Conservation (phyloP, 2,329 filamentous ascomycete species). For the Aureobasidium mangrovei region DNA sequence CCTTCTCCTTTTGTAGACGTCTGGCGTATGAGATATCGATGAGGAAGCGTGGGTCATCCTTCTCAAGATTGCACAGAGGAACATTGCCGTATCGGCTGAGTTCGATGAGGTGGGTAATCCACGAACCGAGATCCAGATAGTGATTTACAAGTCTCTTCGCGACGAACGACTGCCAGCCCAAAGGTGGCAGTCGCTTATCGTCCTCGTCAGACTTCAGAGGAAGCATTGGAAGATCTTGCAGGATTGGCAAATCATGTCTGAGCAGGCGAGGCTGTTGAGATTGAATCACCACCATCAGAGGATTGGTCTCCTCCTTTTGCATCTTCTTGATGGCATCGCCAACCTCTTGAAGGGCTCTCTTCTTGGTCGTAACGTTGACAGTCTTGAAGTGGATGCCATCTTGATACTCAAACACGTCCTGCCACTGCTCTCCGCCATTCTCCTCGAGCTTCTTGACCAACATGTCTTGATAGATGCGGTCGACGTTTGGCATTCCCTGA, state of each 20-base stretch:
- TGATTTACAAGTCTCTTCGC: constrained; percentile 79
- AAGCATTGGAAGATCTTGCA: constrained; percentile 78
- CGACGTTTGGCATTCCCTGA: constrained; percentile 81
- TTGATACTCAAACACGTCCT: constrained; percentile 78
- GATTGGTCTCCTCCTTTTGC: constrained; percentile 71
- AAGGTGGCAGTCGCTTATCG: constrained; percentile 78
- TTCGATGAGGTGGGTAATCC: constrained; percentile 80
- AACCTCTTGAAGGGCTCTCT: constrained; percentile 82
- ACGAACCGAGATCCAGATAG: constrained; percentile 86
- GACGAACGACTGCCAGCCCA: constrained; percentile 89
- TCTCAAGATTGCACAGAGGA: constrained; percentile 88
- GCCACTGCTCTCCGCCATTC: constrained; percentile 60
- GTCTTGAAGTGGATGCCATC: constrained; percentile 78
- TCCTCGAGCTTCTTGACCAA: constrained; percentile 58
- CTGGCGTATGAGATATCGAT: constrained; percentile 95
- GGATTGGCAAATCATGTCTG: constrained; percentile 71
- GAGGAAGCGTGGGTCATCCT: constrained; percentile 85
- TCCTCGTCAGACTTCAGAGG: constrained; percentile 71
- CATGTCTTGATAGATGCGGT: constrained; percentile 76
- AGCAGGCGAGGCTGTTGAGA: constrained; percentile 76
- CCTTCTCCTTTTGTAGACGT: constrained; percentile 78
- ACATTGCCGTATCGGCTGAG: constrained; percentile 89
- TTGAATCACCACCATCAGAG: constrained; percentile 80
- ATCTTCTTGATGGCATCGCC: constrained; percentile 84
- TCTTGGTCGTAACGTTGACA: constrained; percentile 76